Conservation (phyloP, 2,329 filamentous ascomycete species). For the Penicillium vulpinum region DNA sequence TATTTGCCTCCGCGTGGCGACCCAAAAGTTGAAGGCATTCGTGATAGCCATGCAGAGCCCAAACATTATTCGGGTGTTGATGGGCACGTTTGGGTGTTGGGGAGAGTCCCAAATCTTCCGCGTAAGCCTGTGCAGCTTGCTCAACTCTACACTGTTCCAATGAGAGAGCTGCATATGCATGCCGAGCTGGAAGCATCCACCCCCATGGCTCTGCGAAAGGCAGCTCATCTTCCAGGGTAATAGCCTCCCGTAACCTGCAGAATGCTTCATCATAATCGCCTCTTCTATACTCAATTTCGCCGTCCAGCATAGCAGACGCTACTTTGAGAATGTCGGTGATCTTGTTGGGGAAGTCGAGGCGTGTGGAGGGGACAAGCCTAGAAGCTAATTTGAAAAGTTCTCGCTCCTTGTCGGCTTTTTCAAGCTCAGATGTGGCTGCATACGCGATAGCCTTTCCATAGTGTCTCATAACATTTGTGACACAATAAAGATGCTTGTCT, state of each 20-base stretch:
- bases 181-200: slow-evolving; percentile 73
- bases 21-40: slow-evolving; percentile 64
- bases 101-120: slow-evolving; percentile 60
- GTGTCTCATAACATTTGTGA: slow-evolving; percentile 65
- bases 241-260: slow-evolving; percentile 55
- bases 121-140: slow-evolving; percentile 58
- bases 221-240: slow-evolving; percentile 61
- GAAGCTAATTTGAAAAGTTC: slow-evolving; percentile 54
- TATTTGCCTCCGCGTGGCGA: slow-evolving; percentile 46
- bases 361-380: slow-evolving; percentile 55
- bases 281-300: slow-evolving; percentile 69
- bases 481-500: slow-evolving; percentile 64
- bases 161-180: slow-evolving; percentile 67
- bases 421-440: slow-evolving; percentile 57
- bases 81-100: slow-evolving; percentile 60
- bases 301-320: slow-evolving; percentile 64
- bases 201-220: slow-evolving; percentile 73
- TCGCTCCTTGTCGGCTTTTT: slow-evolving; percentile 55
- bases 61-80: slow-evolving; percentile 70
- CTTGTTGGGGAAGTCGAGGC: slow-evolving; percentile 68
- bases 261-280: slow-evolving; percentile 61
- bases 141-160: slow-evolving; percentile 62
- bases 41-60: slow-evolving; percentile 70
- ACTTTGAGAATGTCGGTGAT: slow-evolving; percentile 63
- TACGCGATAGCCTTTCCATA: slow-evolving; percentile 68